These are phyloP conservation scores for Biscogniauxia marginata DNA, from an alignment of 2,329 filamentous ascomycete species.

Conservation along the genomic window DNA sequence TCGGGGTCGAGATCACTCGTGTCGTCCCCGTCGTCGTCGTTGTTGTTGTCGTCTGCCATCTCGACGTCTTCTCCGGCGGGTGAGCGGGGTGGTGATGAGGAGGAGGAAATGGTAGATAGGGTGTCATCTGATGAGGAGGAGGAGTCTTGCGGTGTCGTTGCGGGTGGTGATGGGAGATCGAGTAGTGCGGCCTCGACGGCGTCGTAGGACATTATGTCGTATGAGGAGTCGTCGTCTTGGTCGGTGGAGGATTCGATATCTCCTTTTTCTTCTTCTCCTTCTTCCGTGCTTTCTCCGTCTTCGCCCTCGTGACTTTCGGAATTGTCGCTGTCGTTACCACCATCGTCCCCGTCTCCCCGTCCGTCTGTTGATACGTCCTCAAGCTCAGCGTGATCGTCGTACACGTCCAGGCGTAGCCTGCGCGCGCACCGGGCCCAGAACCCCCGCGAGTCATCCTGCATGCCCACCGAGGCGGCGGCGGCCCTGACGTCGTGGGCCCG, in stretches of 20 bases:
- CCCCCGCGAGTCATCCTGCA: conserved; percentile 36
- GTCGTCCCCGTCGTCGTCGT: conserved; percentile 28
- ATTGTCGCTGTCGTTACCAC: neutral
- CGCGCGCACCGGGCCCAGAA: conserved; percentile 52
- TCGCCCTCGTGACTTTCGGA: conserved; percentile 9
- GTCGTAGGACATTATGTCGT: conserved; percentile 39
- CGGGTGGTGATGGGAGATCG: too few relatives aligned
- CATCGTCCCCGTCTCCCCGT: too few relatives aligned
- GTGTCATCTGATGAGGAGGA: conserved; percentile 1
- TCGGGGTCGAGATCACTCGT: conserved; percentile 7
- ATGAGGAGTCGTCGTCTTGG: conserved; percentile 22
- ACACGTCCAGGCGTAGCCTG: conserved; percentile 49
- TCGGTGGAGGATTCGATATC: too few relatives aligned
- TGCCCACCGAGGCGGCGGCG: conserved; percentile 46
- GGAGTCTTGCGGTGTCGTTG: neutral
- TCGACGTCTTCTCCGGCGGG: conserved; percentile 2
- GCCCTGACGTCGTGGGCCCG: conserved; percentile 47
- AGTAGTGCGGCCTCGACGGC: conserved; percentile 44
- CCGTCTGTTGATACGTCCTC: conserved; percentile 21
- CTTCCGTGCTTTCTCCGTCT: conserved; percentile 7
- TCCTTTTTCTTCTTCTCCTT: conserved; percentile 10
- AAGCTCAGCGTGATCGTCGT: conserved; percentile 37
- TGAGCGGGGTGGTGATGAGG: too few relatives aligned
- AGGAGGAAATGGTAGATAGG: conserved; percentile 1
- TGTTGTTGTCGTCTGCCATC: conserved; percentile 22